phyloP scores from a whole-genome alignment of 768 basidiomycete species.

The Hortiboletus campestris region DNA sequence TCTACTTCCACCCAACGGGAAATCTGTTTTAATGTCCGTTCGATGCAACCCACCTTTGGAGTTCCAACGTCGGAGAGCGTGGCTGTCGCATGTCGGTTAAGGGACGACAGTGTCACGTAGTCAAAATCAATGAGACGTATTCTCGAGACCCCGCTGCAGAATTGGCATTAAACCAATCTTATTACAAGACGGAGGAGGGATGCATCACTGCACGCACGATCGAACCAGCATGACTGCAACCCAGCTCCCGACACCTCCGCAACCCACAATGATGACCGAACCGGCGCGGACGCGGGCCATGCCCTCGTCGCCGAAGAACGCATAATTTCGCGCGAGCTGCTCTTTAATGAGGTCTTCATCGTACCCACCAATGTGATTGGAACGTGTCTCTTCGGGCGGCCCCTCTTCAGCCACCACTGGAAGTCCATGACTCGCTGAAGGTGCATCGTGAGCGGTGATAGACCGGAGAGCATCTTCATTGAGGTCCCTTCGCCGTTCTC shows the following conservation, averaged over 20 bases:
- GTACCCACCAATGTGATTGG: constrained; percentile 39
- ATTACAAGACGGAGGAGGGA: background rate
- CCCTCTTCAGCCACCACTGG: constrained; percentile 3
- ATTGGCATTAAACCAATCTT: background rate
- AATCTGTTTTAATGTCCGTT: constrained; percentile 64
- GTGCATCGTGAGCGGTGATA: constrained; percentile 31
- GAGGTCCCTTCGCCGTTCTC: constrained; percentile 52
- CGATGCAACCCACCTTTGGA: constrained; percentile 83
- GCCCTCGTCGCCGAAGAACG: constrained; percentile 88
- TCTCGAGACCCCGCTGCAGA: constrained; percentile 63
- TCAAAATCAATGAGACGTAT: constrained; percentile 92
- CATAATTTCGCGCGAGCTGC: constrained; percentile 90
- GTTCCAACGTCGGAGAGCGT: constrained; percentile 87
- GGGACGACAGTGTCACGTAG: constrained; percentile 90
- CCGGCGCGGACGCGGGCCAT: constrained; percentile 76
- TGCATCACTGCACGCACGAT: constrained; percentile 56
- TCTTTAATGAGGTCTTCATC: constrained; percentile 84
- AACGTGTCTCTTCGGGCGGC: constrained; percentile 11
- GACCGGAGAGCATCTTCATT: constrained; percentile 56
- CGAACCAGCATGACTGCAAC: constrained; percentile 89
- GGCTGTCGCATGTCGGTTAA: constrained; percentile 94
- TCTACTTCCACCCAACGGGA: constrained; percentile 90
- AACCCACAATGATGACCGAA: constrained; percentile 86
- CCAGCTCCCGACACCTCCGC: constrained; percentile 97
- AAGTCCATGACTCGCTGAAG: background rate